Conservation (phyloP, 805 yeast genomes). For the Barnettozyma sp. region DNA sequence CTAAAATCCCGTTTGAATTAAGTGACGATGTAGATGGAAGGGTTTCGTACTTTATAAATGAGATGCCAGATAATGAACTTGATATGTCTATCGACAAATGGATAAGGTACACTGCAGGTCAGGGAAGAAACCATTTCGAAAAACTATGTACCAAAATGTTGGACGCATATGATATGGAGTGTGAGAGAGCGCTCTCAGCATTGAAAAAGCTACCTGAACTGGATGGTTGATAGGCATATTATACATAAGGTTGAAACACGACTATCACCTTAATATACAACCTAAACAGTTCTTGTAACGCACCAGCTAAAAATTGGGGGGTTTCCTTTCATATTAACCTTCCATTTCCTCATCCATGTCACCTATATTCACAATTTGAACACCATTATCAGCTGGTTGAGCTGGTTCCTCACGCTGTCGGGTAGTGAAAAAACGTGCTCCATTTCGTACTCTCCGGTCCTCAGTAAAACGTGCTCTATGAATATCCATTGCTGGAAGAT, state of each 20-base stretch:
- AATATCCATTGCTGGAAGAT: neutral
- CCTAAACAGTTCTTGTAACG: too few relatives aligned
- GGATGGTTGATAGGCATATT: neutral
- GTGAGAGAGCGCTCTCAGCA: conserved; percentile 41
- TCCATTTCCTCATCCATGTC: conserved; percentile 2
- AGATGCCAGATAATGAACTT: conserved; percentile 64
- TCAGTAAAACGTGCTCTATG: neutral
- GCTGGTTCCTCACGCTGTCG: too few relatives aligned
- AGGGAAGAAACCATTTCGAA: conserved; percentile 43
- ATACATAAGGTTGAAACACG: neutral
- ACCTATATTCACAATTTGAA: neutral
- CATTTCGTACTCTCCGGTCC: neutral
- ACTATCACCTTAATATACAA: neutral
- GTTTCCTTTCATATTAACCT: too few relatives aligned
- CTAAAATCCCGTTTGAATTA: conserved; percentile 27
- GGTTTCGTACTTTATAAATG: conserved; percentile 53
- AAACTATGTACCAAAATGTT: conserved; percentile 43
- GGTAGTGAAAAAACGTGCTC: neutral
- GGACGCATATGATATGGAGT: conserved; percentile 40
- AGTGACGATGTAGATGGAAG: conserved; percentile 62
- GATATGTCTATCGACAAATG: conserved; percentile 67
- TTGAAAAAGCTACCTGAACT: conserved; percentile 31
- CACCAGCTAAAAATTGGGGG: too few relatives aligned
- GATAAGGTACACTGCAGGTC: conserved; percentile 50
- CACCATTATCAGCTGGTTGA: neutral